phyloP scores from a whole-genome alignment of 1,284 basidiomycete genomes.

The Heimioporus retisporus region DNA sequence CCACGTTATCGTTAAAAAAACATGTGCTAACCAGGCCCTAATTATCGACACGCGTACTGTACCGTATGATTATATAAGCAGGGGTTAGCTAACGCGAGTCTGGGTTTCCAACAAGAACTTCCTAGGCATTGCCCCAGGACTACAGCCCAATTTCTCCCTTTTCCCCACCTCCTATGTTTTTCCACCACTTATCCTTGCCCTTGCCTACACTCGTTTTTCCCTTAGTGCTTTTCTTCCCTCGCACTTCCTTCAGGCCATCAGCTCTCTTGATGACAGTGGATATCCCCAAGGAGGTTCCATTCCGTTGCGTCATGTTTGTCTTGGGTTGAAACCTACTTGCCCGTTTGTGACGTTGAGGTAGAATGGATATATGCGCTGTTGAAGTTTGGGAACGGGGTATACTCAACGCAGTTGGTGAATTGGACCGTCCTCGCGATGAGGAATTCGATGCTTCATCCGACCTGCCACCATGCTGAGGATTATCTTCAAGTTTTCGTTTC shows the following conservation, averaged over 20 bases:
- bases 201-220: conserved; percentile 4
- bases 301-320: conserved; percentile 48
- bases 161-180: conserved; percentile 24
- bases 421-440: background rate
- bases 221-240: conserved; percentile 6
- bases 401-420: background rate
- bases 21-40: too few relatives aligned
- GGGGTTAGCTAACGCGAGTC: too few relatives aligned
- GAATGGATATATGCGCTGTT: background rate
- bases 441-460: conserved; percentile 10
- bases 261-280: conserved; percentile 64
- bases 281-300: conserved; percentile 79
- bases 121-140: background rate
- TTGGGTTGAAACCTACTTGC: conserved; percentile 23
- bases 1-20: too few relatives aligned
- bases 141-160: conserved; percentile 19
- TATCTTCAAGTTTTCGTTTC: conserved; percentile 37
- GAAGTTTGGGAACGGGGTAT: background rate
- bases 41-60: too few relatives aligned
- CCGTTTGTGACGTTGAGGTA: background rate
- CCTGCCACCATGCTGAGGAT: conserved; percentile 28
- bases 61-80: too few relatives aligned
- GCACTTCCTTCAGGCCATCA: conserved; percentile 26
- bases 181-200: conserved; percentile 32
- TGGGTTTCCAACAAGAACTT: too few relatives aligned